phyloP scores from a whole-genome alignment of 805 yeast genomes.

The Candida ovalis region DNA sequence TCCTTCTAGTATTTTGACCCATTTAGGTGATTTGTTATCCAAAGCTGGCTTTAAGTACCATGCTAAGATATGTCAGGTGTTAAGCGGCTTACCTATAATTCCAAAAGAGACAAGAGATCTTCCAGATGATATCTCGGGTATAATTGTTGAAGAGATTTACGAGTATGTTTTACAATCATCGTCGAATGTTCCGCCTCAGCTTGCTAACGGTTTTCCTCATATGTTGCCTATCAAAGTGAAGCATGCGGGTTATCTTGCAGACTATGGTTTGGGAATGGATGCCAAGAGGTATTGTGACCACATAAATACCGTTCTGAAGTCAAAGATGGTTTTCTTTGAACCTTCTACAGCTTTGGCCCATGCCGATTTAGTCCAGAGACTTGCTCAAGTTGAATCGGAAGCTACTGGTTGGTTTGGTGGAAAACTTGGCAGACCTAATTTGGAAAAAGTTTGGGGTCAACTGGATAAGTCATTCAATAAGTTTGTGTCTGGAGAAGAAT shows the following conservation, averaged over 20 bases:
- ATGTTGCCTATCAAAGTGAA: slow-evolving; percentile 56
- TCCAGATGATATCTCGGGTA: slow-evolving; percentile 37
- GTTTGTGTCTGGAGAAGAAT: slow-evolving; percentile 85
- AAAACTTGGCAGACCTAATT: slow-evolving; percentile 28
- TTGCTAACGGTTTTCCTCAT: slow-evolving; percentile 39
- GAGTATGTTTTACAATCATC: slow-evolving; percentile 46
- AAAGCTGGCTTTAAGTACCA: slow-evolving; percentile 35
- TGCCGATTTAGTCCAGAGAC: slow-evolving; percentile 40
- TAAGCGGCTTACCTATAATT: slow-evolving; percentile 30
- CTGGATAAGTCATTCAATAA: slow-evolving; percentile 74
- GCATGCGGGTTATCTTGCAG: slow-evolving; percentile 70
- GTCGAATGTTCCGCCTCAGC: slow-evolving; percentile 32
- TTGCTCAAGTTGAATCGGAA: slow-evolving; percentile 37
- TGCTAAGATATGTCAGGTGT: slow-evolving; percentile 36
- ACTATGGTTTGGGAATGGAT: slow-evolving; percentile 52
- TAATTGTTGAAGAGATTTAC: slow-evolving; percentile 64
- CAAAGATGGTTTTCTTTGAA: slow-evolving; percentile 33
- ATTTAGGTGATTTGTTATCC: slow-evolving; percentile 34
- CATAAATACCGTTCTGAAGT: slow-evolving; percentile 37
- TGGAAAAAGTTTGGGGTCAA: slow-evolving; percentile 84
- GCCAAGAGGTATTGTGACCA: slow-evolving; percentile 63
- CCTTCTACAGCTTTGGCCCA: slow-evolving; percentile 32
- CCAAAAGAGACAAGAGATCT: slow-evolving; percentile 14
- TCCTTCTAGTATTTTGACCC: slow-evolving; percentile 20
- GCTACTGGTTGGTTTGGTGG: slow-evolving; percentile 73